Conservation (phyloP, 202 grass and related monocot genomes). For the Tripidium arundinaceum region DNA sequence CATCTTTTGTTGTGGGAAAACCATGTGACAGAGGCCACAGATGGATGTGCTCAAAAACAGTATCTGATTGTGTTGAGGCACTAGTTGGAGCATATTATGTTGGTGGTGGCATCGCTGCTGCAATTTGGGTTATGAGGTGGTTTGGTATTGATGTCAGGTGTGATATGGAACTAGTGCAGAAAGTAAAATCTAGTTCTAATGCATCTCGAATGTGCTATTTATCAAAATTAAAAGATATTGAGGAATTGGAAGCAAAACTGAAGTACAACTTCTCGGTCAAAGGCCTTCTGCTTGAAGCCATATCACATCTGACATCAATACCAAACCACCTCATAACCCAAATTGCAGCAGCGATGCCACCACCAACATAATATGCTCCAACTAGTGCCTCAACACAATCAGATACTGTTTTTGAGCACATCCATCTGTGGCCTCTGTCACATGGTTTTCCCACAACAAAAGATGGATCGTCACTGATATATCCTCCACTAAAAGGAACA, state of each 20-base stretch:
- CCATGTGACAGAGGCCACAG: constrained; percentile 86
- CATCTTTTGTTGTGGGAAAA: constrained; percentile 72
- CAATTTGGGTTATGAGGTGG: constrained; percentile 71
- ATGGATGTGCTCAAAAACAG: constrained; percentile 93
- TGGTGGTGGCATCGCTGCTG: constrained; percentile 59
- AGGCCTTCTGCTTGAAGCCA: constrained; percentile 73
- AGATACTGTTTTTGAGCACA: constrained; percentile 90
- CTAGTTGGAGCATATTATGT: constrained; percentile 92
- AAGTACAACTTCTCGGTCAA: constrained; percentile 61
- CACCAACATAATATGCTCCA: constrained; percentile 87
- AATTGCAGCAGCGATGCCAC: no score
- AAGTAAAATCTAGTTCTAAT: constrained; percentile 35
- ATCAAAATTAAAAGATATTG: constrained; percentile 53
- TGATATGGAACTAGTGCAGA: constrained; percentile 43
- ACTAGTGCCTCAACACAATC: constrained; percentile 92
- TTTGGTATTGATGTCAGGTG: constrained; percentile 57
- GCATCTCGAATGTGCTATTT: constrained; percentile 45
- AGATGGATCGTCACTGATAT: constrained; percentile 43
- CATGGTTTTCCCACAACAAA: constrained; percentile 81
- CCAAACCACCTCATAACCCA: no score
- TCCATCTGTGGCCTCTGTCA: no score
- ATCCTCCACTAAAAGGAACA: constrained; percentile 40
- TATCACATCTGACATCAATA: no score
- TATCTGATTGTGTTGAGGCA: constrained; percentile 92
- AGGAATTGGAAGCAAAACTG: constrained; percentile 79